Evolutionary conservation across 2,329 filamentous ascomycete species (phyloP).

Genomic region (Xylariales sp.): DNA sequence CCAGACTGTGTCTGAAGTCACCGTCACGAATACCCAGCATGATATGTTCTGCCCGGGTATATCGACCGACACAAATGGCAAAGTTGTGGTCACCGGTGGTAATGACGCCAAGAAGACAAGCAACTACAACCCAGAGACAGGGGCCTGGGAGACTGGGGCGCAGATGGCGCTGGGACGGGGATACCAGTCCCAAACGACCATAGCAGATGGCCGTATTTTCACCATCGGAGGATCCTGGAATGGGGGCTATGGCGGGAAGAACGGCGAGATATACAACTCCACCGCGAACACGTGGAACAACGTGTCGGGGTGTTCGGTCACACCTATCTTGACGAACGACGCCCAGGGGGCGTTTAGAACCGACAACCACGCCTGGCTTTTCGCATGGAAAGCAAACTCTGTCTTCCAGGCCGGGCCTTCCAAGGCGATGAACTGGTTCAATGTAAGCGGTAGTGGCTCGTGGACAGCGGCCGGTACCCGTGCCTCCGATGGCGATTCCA

Average conservation of each 20-base stretch:
- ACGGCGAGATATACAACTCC: conserved; percentile 51
- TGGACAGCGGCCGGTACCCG: conserved; percentile 37
- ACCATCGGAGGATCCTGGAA: conserved; percentile 54
- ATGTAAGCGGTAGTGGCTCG: conserved; percentile 34
- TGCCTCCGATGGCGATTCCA: conserved; percentile 37
- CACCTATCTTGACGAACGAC: conserved; percentile 47
- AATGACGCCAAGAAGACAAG: conserved; percentile 42
- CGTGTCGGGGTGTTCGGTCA: conserved; percentile 37
- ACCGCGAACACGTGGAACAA: conserved; percentile 40
- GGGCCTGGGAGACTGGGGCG: conserved; percentile 33
- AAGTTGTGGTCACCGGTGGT: conserved; percentile 50
- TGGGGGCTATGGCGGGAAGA: conserved; percentile 44
- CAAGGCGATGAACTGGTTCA: conserved; percentile 50
- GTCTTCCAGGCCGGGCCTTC: conserved; percentile 50
- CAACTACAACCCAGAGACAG: conserved; percentile 36
- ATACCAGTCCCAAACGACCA: conserved; percentile 47
- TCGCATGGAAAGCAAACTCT: conserved; percentile 40
- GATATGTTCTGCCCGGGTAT: conserved; percentile 57
- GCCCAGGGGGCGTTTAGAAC: conserved; percentile 35
- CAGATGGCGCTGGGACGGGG: conserved; percentile 44
- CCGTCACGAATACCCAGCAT: conserved; percentile 38
- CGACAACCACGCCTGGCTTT: conserved; percentile 53
- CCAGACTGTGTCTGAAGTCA: conserved; percentile 23
- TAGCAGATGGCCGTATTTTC: conserved; percentile 51
- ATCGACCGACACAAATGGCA: conserved; percentile 41